A percentile compares a stretch with the other conserved stretches of the same genome.
phyloP scores from a whole-genome alignment of 345 rosid species.

The Euphorbia pulcherrima region DNA sequence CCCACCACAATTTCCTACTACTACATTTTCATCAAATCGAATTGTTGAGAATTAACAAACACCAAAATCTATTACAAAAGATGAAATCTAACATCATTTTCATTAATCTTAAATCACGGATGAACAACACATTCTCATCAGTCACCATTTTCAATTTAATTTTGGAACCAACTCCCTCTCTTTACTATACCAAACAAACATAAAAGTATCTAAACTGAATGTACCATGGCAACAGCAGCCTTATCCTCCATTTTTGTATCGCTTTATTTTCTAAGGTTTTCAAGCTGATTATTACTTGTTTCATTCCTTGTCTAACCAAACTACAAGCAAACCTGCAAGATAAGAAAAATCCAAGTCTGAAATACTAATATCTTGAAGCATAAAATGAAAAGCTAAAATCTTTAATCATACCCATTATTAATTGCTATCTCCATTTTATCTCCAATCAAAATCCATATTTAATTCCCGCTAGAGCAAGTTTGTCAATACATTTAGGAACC shows the following conservation, averaged over 20 bases:
- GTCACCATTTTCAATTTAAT: no score
- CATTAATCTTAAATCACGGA: no score
- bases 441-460: constrained; percentile 97
- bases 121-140: no score
- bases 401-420: constrained; percentile 64
- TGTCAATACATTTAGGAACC: constrained; percentile 98
- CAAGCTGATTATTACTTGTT: constrained; percentile 71
- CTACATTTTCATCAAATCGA: no score
- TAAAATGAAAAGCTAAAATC: not conserved
- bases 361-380: constrained; percentile 18
- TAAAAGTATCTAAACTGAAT: not conserved
- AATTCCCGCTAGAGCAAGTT: constrained; percentile 94
- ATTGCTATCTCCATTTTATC: constrained; percentile 94
- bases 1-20: no score
- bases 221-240: constrained; percentile 52
- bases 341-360: constrained; percentile 14
- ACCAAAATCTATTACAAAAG: no score
- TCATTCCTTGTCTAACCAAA: constrained; percentile 92
- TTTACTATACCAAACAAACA: not conserved
- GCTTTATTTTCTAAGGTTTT: constrained; percentile 61
- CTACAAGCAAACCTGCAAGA: constrained; percentile 83
- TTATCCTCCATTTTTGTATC: constrained; percentile 70
- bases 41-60: no score
- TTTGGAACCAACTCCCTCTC: no score
- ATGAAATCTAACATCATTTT: no score